A percentile compares a stretch with the other conserved stretches of the same genome.
Evolutionary conservation across 2,329 filamentous ascomycete genomes (phyloP).

Genomic region (Trichoderma sp.): DNA sequence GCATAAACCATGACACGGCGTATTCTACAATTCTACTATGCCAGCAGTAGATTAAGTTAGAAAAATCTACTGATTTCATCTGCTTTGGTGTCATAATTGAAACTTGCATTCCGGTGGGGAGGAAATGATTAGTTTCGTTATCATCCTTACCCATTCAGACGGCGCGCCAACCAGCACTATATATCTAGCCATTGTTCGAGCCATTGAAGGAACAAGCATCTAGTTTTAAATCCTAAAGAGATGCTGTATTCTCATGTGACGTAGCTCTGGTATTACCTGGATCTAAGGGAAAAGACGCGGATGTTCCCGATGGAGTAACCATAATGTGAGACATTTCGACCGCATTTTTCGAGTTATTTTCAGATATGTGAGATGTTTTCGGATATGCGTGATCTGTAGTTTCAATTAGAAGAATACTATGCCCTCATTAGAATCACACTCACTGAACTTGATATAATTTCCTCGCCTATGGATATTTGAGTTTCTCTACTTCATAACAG

Average conservation of each 20-base stretch:
- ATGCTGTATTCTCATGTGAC: neutral
- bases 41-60: neutral
- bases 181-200: neutral
- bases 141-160: neutral
- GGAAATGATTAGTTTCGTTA: neutral
- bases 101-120: neutral
- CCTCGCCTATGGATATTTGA: neutral
- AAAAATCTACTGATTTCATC: neutral
- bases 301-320: neutral
- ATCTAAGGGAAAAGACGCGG: neutral
- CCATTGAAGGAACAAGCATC: too few relatives aligned
- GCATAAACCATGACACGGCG: neutral
- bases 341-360: too few relatives aligned
- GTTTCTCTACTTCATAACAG: neutral
- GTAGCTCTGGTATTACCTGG: neutral
- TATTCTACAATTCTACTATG: neutral
- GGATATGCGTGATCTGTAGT: too few relatives aligned
- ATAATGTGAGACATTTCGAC: neutral
- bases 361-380: too few relatives aligned
- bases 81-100: neutral
- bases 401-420: neutral
- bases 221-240: too few relatives aligned
- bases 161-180: neutral
- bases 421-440: neutral
- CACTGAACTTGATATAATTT: neutral